Evolutionary conservation across 1,139 yeast genomes (phyloP).

Genomic region (Taphrina sp.): DNA sequence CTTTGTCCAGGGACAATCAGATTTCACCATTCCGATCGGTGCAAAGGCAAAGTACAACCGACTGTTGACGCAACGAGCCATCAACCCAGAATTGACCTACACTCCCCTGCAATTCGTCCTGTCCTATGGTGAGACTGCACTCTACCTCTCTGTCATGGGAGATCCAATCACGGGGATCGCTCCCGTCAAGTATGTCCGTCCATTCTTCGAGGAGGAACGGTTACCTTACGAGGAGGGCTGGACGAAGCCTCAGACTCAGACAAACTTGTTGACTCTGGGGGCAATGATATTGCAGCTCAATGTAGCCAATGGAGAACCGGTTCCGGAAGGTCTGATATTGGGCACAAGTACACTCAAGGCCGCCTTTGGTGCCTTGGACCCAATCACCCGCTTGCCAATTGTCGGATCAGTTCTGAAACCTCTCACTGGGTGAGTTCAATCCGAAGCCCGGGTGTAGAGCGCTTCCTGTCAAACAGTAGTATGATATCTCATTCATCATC

Average conservation of each 20-base stretch:
- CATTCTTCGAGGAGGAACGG: slow-evolving; percentile 21
- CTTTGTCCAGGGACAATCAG: slow-evolving; percentile 3
- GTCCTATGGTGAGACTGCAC: slow-evolving; percentile 23
- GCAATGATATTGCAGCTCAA: slow-evolving; percentile 13
- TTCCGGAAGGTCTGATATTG: slow-evolving; percentile 21
- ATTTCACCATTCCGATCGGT: slow-evolving; percentile 10
- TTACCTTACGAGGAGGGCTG: slow-evolving; percentile 26
- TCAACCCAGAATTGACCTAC: slow-evolving; percentile 21
- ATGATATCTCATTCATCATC: too few relatives aligned
- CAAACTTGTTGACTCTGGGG: slow-evolving; percentile 14
- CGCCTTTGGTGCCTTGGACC: slow-evolving; percentile 18
- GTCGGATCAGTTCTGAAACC: neutral
- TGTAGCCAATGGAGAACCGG: slow-evolving; percentile 18
- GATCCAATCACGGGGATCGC: slow-evolving; percentile 23
- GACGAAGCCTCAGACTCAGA: slow-evolving; percentile 11
- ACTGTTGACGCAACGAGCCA: slow-evolving; percentile 1
- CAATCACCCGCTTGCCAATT: slow-evolving; percentile 5
- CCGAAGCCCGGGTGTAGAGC: too few relatives aligned
- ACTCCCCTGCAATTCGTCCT: slow-evolving; percentile 23
- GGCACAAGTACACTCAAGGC: slow-evolving; percentile 10
- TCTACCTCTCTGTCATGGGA: slow-evolving; percentile 25
- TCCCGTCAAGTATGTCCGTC: slow-evolving; percentile 13
- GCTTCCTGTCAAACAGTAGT: too few relatives aligned
- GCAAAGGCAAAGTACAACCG: slow-evolving; percentile 23
- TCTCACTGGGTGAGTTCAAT: too few relatives aligned